Evolutionary conservation across 176 grass and related monocot genomes (phyloP).

Genomic region (Themeda triandra): DNA sequence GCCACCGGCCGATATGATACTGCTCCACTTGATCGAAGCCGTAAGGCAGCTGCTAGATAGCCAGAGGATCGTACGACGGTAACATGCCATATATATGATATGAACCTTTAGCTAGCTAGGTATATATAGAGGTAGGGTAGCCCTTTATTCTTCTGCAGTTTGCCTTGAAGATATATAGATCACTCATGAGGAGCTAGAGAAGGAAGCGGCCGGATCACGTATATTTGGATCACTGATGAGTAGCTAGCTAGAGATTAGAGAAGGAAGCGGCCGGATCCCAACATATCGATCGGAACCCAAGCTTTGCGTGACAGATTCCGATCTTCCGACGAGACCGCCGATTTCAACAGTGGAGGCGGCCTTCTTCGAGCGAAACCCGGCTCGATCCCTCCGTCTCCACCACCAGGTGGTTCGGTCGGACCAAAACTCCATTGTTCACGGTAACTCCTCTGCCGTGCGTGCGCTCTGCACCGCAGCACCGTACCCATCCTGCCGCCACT

Average conservation of each 20-base stretch:
- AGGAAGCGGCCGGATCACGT: neutral
- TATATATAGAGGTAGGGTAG: neutral
- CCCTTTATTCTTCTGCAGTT: neutral
- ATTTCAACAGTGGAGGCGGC: neutral
- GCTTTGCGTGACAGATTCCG: constrained; percentile 28
- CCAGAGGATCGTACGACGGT: constrained; percentile 20
- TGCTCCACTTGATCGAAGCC: neutral
- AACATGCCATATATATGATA: constrained; percentile 9
- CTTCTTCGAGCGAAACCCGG: neutral
- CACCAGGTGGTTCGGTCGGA: neutral
- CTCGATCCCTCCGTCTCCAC: neutral
- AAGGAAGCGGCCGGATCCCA: neutral
- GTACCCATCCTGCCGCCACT: neutral
- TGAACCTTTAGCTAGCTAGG: constrained; percentile 1
- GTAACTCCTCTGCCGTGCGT: neutral
- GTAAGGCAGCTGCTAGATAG: neutral
- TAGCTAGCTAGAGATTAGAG: neutral
- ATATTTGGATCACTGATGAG: neutral
- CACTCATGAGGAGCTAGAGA: neutral
- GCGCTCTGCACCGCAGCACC: neutral
- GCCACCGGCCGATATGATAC: neutral
- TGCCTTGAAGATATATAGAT: neutral
- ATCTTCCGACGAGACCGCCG: constrained; percentile 25
- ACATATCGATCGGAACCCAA: constrained; percentile 33
- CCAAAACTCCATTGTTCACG: neutral